Percentiles rank a stretch among this genome's conserved stretches.
Conservation (phyloP, 257 asterid species). For the Cynanchum wilfordii region DNA sequence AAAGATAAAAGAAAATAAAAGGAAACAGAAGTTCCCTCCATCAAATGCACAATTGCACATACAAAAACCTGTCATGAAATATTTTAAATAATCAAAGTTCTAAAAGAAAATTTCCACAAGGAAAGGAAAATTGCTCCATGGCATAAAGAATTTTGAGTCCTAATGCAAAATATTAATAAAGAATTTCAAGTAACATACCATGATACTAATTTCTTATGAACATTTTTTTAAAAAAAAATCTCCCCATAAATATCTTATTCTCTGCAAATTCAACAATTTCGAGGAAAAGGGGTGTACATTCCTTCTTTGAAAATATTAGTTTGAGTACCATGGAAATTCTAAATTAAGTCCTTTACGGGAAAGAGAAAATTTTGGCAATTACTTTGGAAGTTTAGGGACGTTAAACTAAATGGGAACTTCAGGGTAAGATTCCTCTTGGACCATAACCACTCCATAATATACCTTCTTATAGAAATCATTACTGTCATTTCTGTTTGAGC, state of each 20-base stretch:
- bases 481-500: slow-evolving; percentile 63
- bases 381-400: neutral
- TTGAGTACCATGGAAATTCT: neutral
- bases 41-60: neutral
- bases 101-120: slow-evolving; percentile 1
- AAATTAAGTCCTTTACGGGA: neutral
- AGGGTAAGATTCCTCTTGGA: neutral
- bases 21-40: slow-evolving; percentile 6
- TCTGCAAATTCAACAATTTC: neutral
- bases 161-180: neutral
- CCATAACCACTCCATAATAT: slow-evolving; percentile 6
- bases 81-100: neutral
- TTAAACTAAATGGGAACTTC: neutral
- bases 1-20: neutral
- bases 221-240: neutral
- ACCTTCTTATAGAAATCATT: slow-evolving; percentile 62
- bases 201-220: neutral
- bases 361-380: neutral
- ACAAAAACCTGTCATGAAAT: neutral
- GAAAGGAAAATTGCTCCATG: neutral
- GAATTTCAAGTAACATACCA: no score
- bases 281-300: neutral
- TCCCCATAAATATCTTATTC: neutral
- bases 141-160: neutral
- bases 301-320: neutral